Evolutionary conservation across 768 basidiomycete species (phyloP), one percentile per base, ranked within the genome.

Genomic region (Hortiboletus flavorubellus): DNA sequence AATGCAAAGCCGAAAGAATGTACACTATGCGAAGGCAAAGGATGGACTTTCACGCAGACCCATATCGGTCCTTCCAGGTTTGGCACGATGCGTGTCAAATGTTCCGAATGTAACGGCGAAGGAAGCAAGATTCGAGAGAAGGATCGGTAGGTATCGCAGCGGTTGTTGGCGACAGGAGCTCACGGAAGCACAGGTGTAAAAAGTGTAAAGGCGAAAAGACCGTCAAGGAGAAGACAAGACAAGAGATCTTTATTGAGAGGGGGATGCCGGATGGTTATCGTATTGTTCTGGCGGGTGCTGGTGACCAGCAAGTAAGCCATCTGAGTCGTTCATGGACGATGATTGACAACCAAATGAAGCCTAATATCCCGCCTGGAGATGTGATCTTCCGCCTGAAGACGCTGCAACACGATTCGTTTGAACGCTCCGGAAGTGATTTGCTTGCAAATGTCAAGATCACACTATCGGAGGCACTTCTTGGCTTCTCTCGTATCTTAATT

Each of bases 171-270:
- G 21, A 45, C 43, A 26, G 31, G 18, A 15, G 46, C 58, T 59
- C 18, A 63, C 26, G 39, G 49, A 26, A 34, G 7, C 18, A 18
- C 64, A 96, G 94, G 61, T 98, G 95, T 74, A 98, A 95, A 73
- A 96, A 92, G 67, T 98, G 96, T 73, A 93, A 94, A 64, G 96
- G 94, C 5, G 80, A 82, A 49, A 88, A 86, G 69, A 87, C 85
- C 0, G 80, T 89, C 42, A 85, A 88, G 59, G 93, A 96, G 67
- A 97, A 93, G 77, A 91, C 87, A 44, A 84, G 91, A 46, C 86
- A 93, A 59, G 93, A 95, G 59, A 85, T 97, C 23, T 81, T 83
- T 61, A 80, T 98, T 43, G 91, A 95, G 64, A 86, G 84, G 50
- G 96, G 96, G 14, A 93, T 93, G 85, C 68, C 83, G 5, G 83